Conservation (phyloP, 2,329 filamentous ascomycete species). For the Stachybotrys chartarum region DNA sequence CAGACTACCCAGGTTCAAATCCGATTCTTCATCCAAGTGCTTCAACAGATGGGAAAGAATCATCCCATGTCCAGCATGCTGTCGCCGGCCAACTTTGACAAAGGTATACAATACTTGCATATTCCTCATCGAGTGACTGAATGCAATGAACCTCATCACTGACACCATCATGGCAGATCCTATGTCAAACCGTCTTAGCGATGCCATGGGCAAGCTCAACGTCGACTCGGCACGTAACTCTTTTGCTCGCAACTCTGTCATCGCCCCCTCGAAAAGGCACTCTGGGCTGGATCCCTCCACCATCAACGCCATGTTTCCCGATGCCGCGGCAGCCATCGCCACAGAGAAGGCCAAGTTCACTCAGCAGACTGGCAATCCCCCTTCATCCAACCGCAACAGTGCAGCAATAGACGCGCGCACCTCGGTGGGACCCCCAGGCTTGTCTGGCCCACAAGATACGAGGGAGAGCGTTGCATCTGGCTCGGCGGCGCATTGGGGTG, state of each 20-base stretch:
- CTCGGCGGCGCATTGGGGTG: constrained; percentile 69
- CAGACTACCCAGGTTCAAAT: constrained; percentile 99
- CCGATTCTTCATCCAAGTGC: constrained; percentile 96
- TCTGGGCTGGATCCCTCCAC: constrained; percentile 89
- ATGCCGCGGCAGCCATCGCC: constrained; percentile 95
- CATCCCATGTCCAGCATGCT: constrained; percentile 95
- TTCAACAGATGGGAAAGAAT: constrained; percentile 98
- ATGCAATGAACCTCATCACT: not conserved
- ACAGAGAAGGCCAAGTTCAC: constrained; percentile 98
- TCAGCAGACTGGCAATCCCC: constrained; percentile 84
- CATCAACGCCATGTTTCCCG: constrained; percentile 98
- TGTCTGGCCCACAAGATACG: constrained; percentile 48
- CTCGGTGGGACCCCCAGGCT: constrained; percentile 68
- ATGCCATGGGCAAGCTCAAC: constrained; percentile 93
- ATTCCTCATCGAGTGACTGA: not conserved
- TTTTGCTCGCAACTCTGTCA: constrained; percentile 70
- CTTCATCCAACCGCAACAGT: constrained; percentile 90
- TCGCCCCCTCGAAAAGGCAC: constrained; percentile 72
- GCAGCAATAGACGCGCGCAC: constrained; percentile 67
- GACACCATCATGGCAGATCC: constrained; percentile 55
- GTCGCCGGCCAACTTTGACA: constrained; percentile 93
- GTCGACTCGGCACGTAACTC: constrained; percentile 85
- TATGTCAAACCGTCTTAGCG: constrained; percentile 91
- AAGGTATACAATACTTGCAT: constrained; percentile 51
- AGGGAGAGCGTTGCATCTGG: constrained; percentile 17